Percentiles rank a stretch among this genome's conserved stretches.
Evolutionary conservation across 257 asterid species (phyloP).

Genomic region (Solanum chiquidenum): DNA sequence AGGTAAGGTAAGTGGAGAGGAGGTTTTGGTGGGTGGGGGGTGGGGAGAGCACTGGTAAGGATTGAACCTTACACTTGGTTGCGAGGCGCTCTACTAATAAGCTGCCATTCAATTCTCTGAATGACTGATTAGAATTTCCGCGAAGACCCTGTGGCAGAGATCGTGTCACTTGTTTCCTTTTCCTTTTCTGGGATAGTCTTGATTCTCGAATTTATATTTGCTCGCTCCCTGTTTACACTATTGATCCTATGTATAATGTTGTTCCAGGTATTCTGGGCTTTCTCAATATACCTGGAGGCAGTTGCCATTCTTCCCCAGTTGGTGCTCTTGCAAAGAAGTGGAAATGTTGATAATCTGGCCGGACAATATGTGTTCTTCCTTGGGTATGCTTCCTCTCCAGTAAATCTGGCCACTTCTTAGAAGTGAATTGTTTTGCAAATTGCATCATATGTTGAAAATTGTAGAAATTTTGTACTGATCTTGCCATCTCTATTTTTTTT

Average conservation of each 20-base stretch:
- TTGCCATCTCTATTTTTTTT: background rate
- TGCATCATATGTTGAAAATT: background rate
- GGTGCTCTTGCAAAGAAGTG: slow-evolving; percentile 94
- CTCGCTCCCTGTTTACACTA: background rate
- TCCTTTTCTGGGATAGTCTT: background rate
- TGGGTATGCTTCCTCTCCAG: slow-evolving; percentile 47
- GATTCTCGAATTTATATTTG: background rate
- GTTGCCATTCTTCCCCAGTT: slow-evolving; percentile 82
- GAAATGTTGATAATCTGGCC: slow-evolving; percentile 88
- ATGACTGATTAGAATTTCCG: background rate
- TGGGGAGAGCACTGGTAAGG: background rate
- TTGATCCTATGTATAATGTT: background rate
- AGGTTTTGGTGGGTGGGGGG: background rate
- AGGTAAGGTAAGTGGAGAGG: background rate
- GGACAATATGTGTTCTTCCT: slow-evolving; percentile 93
- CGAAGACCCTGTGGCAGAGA: background rate
- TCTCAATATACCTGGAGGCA: slow-evolving; percentile 77
- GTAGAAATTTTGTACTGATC: background rate
- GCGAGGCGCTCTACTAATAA: background rate
- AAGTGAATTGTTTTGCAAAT: no score
- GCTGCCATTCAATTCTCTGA: background rate
- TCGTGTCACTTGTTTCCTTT: background rate
- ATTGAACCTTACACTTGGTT: background rate
- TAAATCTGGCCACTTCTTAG: background rate
- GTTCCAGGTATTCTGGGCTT: slow-evolving; percentile 79